A percentile compares a stretch with the other conserved stretches of the same genome.
phyloP scores from a whole-genome alignment of 208 protist genomes.

The Trypanosoma melophagium region DNA sequence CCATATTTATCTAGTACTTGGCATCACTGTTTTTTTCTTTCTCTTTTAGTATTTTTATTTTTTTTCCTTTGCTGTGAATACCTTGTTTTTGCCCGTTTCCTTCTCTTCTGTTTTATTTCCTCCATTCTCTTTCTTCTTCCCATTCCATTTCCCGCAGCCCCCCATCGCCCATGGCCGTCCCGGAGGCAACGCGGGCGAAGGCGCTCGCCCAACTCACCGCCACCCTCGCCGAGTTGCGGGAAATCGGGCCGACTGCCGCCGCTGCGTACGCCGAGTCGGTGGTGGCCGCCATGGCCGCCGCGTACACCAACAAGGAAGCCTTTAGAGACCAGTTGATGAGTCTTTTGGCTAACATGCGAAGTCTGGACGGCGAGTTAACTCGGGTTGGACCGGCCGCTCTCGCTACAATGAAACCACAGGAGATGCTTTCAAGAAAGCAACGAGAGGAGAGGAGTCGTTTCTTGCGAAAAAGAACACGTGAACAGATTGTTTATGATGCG shows the following conservation, averaged over 20 bases:
- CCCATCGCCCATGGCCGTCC: slow-evolving; percentile 13
- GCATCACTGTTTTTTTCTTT: too few species aligned
- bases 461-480: slow-evolving; percentile 72
- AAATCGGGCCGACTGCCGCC: slow-evolving; percentile 52
- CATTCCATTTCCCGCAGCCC: background rate
- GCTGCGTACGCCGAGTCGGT: slow-evolving; percentile 48
- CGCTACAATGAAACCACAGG: slow-evolving; percentile 67
- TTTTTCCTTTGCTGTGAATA: too few species aligned
- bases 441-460: slow-evolving; percentile 41
- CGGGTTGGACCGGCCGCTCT: slow-evolving; percentile 41
- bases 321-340: slow-evolving; percentile 76
- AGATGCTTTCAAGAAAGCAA: slow-evolving; percentile 71
- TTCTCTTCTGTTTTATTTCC: background rate
- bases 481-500: slow-evolving; percentile 73
- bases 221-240: slow-evolving; percentile 42
- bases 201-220: slow-evolving; percentile 40
- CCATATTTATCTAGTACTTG: too few species aligned
- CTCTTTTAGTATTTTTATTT: too few species aligned
- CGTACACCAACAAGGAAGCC: slow-evolving; percentile 41
- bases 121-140: background rate
- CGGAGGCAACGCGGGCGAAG: slow-evolving; percentile 18
- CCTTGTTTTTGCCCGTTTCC: background rate
- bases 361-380: slow-evolving; percentile 65
- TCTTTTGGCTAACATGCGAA: slow-evolving; percentile 72
- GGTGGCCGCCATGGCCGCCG: slow-evolving; percentile 39